Conservation (phyloP, 495 filamentous ascomycete species). For the Neurospora sp. region DNA sequence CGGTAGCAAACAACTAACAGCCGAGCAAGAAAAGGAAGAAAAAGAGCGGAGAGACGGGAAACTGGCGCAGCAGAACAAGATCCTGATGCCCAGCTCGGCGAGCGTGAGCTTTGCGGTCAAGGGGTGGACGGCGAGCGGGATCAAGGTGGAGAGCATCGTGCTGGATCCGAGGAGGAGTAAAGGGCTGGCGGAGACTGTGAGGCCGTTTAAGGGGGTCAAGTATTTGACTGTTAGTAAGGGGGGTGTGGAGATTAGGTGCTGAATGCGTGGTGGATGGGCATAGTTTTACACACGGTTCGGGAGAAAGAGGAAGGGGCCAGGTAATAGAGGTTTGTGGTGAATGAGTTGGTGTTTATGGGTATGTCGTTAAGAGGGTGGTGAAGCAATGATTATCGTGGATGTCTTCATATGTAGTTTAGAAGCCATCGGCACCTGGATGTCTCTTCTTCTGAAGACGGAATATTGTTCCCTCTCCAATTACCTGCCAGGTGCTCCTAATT, state of each 20-base stretch:
- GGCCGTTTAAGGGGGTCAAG: conserved; percentile 97
- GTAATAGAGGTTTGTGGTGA: too few relatives aligned
- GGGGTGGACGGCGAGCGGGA: conserved; percentile 90
- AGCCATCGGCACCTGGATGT: too few relatives aligned
- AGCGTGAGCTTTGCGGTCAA: conserved; percentile 83
- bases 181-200: conserved; percentile 76
- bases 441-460: too few relatives aligned
- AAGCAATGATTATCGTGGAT: too few relatives aligned
- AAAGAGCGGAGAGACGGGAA: conserved; percentile 32
- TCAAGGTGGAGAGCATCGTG: conserved; percentile 81
- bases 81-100: conserved; percentile 83
- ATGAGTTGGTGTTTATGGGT: too few relatives aligned
- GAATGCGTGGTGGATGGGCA: too few relatives aligned
- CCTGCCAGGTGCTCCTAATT: too few relatives aligned
- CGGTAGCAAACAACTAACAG: conserved; percentile 28
- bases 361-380: too few relatives aligned
- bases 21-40: conserved; percentile 30
- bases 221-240: conserved; percentile 83
- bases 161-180: conserved; percentile 78
- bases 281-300: too few relatives aligned
- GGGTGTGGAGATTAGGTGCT: conserved; percentile 69
- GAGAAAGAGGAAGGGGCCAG: too few relatives aligned
- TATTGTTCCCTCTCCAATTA: too few relatives aligned
- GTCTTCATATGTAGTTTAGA: too few relatives aligned
- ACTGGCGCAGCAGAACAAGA: conserved; percentile 54